These are phyloP conservation scores for Boeremia exigua DNA, from an alignment of 2,329 filamentous ascomycete species.

Conservation along the genomic window DNA sequence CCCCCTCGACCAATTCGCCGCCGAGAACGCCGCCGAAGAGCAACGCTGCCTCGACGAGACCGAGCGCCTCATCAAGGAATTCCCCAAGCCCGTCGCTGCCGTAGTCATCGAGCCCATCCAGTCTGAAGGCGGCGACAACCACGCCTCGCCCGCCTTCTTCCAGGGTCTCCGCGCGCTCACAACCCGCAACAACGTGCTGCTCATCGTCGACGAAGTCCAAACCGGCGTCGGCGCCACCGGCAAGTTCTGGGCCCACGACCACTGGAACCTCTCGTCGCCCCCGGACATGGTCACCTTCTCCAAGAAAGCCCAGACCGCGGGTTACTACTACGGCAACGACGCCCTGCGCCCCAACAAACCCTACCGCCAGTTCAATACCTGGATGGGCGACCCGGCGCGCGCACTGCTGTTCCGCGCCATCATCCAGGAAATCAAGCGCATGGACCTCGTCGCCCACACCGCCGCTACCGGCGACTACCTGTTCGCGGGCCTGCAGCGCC, in stretches of 20 bases:
- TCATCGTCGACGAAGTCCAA: constrained; percentile 95
- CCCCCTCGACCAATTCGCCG: constrained; percentile 80
- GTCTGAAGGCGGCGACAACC: constrained; percentile 94
- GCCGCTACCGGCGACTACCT: constrained; percentile 80
- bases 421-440: constrained; percentile 77
- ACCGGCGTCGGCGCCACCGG: constrained; percentile 91
- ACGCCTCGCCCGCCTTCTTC: constrained; percentile 89
- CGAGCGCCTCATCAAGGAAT: constrained; percentile 79
- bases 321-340: constrained; percentile 87
- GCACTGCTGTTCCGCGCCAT: constrained; percentile 87
- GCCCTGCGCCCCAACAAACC: constrained; percentile 87
- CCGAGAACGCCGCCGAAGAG: constrained; percentile 84
- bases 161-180: constrained; percentile 80
- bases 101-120: constrained; percentile 90
- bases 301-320: constrained; percentile 93
- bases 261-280: constrained; percentile 81
- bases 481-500: constrained; percentile 69
- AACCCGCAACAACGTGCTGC: constrained; percentile 74
- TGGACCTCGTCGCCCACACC: constrained; percentile 80
- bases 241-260: constrained; percentile 96
- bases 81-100: constrained; percentile 79
- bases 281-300: constrained; percentile 95
- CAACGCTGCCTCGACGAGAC: constrained; percentile 81
- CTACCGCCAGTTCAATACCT: constrained; percentile 96
- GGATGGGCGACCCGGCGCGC: constrained; percentile 91